Percentiles rank a stretch among this genome's conserved stretches.
phyloP scores from a whole-genome alignment of 2,329 filamentous ascomycete species.

The Epichloe glyceriae region DNA sequence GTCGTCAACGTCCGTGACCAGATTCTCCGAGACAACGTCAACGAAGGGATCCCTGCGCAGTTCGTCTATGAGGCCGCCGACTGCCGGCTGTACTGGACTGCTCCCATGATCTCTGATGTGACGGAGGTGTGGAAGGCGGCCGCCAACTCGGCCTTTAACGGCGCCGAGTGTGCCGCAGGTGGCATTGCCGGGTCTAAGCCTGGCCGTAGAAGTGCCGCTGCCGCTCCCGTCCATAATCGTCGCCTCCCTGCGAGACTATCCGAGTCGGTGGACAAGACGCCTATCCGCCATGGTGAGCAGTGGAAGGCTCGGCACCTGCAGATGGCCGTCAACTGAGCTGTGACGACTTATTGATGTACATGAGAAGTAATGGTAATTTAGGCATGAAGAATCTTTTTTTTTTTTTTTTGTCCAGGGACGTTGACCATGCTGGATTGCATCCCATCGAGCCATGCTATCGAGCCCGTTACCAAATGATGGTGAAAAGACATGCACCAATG shows the following conservation, averaged over 20 bases:
- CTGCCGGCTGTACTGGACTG: conserved; percentile 38
- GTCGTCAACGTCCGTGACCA: conserved; percentile 27
- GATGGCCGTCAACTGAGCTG: conserved; percentile 1
- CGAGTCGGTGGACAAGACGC: conserved; percentile 1
- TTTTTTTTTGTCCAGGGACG: no score
- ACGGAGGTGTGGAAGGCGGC: conserved; percentile 33
- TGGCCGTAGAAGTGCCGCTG: not conserved
- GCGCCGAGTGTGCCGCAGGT: conserved; percentile 26
- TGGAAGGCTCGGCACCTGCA: conserved; percentile 6
- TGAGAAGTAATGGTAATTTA: no score
- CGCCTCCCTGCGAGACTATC: not conserved
- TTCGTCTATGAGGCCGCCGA: conserved; percentile 34
- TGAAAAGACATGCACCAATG: no score
- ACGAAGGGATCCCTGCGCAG: conserved; percentile 32
- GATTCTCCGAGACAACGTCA: conserved; percentile 22
- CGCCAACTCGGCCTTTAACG: conserved; percentile 26
- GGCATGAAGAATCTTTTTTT: no score
- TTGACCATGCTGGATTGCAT: no score
- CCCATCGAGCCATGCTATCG: no score
- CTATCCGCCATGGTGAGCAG: not conserved
- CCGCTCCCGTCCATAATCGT: not conserved
- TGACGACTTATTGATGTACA: not conserved
- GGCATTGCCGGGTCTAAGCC: conserved; percentile 12
- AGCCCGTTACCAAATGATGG: no score
- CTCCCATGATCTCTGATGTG: conserved; percentile 33